Evolutionary conservation across 441 rosid species (phyloP), one percentile per base, ranked within the genome.

Genomic region (Metrosideros polymorpha): DNA sequence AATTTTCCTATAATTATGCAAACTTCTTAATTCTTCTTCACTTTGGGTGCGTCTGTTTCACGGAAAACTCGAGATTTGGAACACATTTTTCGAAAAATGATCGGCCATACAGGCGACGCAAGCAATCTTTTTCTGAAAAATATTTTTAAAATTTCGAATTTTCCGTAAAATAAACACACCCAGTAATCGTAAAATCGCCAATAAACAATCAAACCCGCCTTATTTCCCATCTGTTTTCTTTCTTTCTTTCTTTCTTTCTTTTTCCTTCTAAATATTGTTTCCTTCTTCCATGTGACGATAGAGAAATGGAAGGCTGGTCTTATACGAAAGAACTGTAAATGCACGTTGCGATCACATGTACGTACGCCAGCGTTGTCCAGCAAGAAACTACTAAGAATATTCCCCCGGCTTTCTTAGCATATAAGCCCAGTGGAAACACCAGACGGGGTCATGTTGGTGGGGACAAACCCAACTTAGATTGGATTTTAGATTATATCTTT

Each of bases 311-410:
- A 71, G 79, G 79, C 39, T 3, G 79, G 79, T 71, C 47, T 10
- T 0, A 15, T 25, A 71, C 47, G 79, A 71, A 71, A 63, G 79
- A 71, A 47, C 47, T 71, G 79, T 12, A 12, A 35, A 71, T 1
- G 79, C 79, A 39, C 79, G 79, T 22, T 22, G 79, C 79, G 47
- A 71, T 71, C 17, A 25, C n/a, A 12, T 2, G 47, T 3, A 71
- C n/a, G 18, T 1, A 71, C 39, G 83, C 42, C 89, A 82, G 87
- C 83, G 42, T 9, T 63, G 84, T 32, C 84, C 82, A 66, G 29
- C 87, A 86, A 86, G 86, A 15, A 83, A 87, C 66, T 27, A 6
- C 2, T 75, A 22, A 71, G 85, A 86, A 86, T 86, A 83, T 86
- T 86, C 86, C 66, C 19, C 29, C 12, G 5, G 2, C 25, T 55